Evolutionary conservation across 352 stramenopile genomes (phyloP).

Genomic region (Blastocystis sp.): DNA sequence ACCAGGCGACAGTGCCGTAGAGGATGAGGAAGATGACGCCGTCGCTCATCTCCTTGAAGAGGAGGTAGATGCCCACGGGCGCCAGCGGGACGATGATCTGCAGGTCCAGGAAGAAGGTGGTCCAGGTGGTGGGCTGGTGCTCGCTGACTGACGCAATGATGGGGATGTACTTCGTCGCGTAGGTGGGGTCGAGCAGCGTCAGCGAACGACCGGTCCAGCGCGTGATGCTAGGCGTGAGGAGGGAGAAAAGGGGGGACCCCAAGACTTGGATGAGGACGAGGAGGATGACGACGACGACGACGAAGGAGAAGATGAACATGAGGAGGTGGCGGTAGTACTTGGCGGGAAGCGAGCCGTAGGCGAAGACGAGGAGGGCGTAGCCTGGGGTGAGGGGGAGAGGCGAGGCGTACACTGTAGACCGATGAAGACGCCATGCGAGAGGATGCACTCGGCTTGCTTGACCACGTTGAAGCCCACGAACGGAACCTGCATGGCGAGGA

Average conservation of each 20-base stretch:
- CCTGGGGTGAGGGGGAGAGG: slow-evolving; percentile 14
- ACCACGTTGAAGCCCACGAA: slow-evolving; percentile 90
- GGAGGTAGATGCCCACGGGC: slow-evolving; percentile 84
- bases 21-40: slow-evolving; percentile 85
- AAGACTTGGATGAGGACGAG: slow-evolving; percentile 72
- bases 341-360: slow-evolving; percentile 72
- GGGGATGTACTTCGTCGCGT: slow-evolving; percentile 87
- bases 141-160: slow-evolving; percentile 88
- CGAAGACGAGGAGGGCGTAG: slow-evolving; percentile 63
- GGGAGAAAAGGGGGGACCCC: slow-evolving; percentile 49
- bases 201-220: slow-evolving; percentile 83
- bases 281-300: slow-evolving; percentile 71
- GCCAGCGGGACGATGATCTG: slow-evolving; percentile 84
- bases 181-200: slow-evolving; percentile 84
- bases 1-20: slow-evolving; percentile 85
- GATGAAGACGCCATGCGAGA: slow-evolving; percentile 83
- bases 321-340: slow-evolving; percentile 71
- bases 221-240: slow-evolving; percentile 53
- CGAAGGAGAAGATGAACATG: slow-evolving; percentile 71
- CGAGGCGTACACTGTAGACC: slow-evolving; percentile 50
- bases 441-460: slow-evolving; percentile 80
- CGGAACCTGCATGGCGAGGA: slow-evolving; percentile 92
- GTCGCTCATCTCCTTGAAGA: slow-evolving; percentile 83
- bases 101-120: slow-evolving; percentile 87
- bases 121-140: slow-evolving; percentile 88